Conservation (phyloP, 495 filamentous ascomycete species). For the Emericellopsis terricola region DNA sequence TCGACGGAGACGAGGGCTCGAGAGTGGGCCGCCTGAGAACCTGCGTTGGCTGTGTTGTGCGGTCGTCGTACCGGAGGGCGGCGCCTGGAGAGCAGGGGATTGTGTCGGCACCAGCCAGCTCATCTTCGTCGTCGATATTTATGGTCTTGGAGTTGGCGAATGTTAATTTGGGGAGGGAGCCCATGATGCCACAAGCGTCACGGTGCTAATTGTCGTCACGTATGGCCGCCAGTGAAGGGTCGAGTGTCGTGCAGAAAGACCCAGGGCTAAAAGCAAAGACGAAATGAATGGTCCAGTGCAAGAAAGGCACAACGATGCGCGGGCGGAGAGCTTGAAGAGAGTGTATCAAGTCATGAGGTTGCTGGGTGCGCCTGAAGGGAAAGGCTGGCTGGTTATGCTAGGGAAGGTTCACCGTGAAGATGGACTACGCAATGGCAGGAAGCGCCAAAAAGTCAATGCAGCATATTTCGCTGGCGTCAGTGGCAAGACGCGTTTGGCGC, state of each 20-base stretch:
- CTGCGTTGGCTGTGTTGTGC: conserved; percentile 52
- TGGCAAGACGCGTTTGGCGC: no score
- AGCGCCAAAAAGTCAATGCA: no score
- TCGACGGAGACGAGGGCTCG: conserved; percentile 5
- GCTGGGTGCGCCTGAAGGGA: no score
- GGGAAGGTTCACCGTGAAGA: no score
- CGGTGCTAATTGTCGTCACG: neutral
- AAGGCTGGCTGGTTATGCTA: no score
- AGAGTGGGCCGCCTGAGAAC: conserved; percentile 14
- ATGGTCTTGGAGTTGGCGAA: neutral
- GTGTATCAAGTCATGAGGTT: no score
- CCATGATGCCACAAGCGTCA: no score
- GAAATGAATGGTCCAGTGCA: no score
- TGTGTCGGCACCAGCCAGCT: conserved; percentile 10
- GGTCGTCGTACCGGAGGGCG: conserved; percentile 3
- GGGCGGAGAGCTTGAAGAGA: no score
- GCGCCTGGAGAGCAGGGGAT: conserved; percentile 15
- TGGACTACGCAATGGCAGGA: no score
- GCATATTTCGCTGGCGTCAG: no score
- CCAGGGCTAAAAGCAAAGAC: neutral
- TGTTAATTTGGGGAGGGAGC: neutral
- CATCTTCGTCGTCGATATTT: conserved; percentile 9
- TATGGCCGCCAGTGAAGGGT: conserved; percentile 1
- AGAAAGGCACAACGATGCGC: no score
- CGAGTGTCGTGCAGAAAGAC: neutral